Percentiles rank a stretch among this genome's conserved stretches.
Evolutionary conservation across 306 rosid species (phyloP).

Genomic region (Fragaria vesca): DNA sequence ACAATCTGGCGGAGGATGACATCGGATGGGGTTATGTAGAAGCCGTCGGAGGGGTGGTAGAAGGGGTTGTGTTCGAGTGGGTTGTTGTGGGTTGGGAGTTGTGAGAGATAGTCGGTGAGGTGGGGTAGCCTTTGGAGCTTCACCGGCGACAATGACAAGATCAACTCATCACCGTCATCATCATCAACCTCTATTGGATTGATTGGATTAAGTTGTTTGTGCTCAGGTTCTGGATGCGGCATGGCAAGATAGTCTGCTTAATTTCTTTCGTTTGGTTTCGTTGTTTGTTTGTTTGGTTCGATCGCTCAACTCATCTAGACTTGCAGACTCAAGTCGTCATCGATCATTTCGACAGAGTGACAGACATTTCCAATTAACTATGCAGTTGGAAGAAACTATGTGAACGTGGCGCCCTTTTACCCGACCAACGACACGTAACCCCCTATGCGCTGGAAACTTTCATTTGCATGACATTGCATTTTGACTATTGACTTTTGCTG

Average conservation of each 20-base stretch:
- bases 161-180: background rate
- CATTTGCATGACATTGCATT: background rate
- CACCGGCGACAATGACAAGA: slow-evolving; percentile 16
- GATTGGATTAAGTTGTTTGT: background rate
- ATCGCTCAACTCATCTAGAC: background rate
- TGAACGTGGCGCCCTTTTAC: slow-evolving; percentile 16
- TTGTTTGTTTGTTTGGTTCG: background rate
- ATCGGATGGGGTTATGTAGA: slow-evolving; percentile 43
- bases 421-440: background rate
- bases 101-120: slow-evolving; percentile 27
- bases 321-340: no score
- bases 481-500: background rate
- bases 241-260: background rate
- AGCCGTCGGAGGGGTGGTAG: slow-evolving; percentile 37
- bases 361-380: background rate
- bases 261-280: background rate
- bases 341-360: no score
- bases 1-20: slow-evolving; percentile 42
- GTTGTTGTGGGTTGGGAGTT: slow-evolving; percentile 25
- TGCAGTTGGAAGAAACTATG: background rate
- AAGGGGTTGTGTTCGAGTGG: slow-evolving; percentile 40
- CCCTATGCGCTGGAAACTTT: background rate
- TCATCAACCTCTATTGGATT: no score
- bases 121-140: slow-evolving; percentile 29
- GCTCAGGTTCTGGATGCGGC: background rate